Evolutionary conservation across 306 rosid genomes (phyloP).

Genomic region (Argentina anserina): DNA sequence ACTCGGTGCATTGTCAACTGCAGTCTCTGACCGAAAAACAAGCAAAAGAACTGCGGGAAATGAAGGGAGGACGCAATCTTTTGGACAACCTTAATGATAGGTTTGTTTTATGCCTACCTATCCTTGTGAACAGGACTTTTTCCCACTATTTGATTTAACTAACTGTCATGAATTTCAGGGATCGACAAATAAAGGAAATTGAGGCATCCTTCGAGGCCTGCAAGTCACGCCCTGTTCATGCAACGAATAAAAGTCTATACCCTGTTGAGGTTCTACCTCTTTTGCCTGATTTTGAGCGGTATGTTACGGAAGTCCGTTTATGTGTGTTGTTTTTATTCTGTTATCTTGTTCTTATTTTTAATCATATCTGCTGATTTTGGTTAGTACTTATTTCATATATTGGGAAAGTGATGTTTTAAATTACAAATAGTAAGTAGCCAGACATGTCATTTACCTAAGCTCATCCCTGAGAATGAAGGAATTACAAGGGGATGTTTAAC

Average conservation of each 20-base stretch:
- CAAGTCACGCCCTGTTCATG: conserved; percentile 86
- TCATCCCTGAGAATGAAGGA: neutral
- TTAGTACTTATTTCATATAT: neutral
- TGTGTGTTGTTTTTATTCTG: neutral
- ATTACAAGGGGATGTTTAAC: neutral
- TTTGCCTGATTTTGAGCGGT: conserved; percentile 88
- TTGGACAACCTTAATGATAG: conserved; percentile 72
- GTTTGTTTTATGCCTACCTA: conserved; percentile 33
- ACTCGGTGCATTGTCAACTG: conserved; percentile 13
- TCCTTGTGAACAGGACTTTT: too few species aligned
- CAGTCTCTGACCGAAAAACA: conserved; percentile 98
- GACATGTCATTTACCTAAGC: too few species aligned
- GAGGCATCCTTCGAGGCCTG: conserved; percentile 99
- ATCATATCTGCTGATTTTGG: neutral
- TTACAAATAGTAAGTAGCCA: neutral
- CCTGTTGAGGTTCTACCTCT: conserved; percentile 93
- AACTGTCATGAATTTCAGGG: conserved; percentile 42
- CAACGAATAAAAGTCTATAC: conserved; percentile 75
- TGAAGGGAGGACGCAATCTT: conserved; percentile 69
- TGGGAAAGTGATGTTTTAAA: neutral
- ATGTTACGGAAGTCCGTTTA: conserved; percentile 5
- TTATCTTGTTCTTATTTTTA: neutral
- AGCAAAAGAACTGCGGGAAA: conserved; percentile 91
- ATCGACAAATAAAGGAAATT: conserved; percentile 87
- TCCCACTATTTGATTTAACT: conserved; percentile 8